A percentile compares a stretch with the other conserved stretches of the same genome.
These are phyloP conservation scores for Hemileia vastatrix DNA, from an alignment of 1,284 basidiomycete genomes.

Conservation along the genomic window DNA sequence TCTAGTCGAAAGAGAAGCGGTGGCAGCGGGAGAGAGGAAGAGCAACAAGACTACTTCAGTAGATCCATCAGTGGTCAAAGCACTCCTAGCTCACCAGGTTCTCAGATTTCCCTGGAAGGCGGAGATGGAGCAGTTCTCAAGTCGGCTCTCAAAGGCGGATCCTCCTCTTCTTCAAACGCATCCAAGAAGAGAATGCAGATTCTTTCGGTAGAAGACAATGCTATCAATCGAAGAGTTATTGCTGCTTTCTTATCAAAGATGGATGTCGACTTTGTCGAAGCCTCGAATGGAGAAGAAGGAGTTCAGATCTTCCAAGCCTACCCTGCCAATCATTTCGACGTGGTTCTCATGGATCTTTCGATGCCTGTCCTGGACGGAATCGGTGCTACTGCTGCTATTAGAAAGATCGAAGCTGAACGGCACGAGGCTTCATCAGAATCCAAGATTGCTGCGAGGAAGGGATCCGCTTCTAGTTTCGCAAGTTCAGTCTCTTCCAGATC, in stretches of 20 bases:
- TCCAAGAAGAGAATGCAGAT: constrained; percentile 37
- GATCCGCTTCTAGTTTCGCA: constrained; percentile 29
- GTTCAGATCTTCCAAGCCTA: constrained; percentile 63
- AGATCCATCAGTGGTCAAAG: too few relatives aligned
- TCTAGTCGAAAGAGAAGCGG: constrained; percentile 8
- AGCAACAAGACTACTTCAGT: too few relatives aligned
- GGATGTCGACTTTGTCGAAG: constrained; percentile 67
- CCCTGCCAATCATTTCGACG: constrained; percentile 52
- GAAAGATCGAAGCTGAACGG: constrained; percentile 60
- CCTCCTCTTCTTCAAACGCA: neutral
- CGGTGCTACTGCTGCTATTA: constrained; percentile 71
- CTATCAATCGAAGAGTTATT: constrained; percentile 48
- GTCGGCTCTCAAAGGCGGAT: constrained; percentile 39
- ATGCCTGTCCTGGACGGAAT: constrained; percentile 89
- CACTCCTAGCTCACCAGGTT: constrained; percentile 44
- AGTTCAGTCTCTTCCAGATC: constrained; percentile 16
- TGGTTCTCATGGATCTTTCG: constrained; percentile 62
- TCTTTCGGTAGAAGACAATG: constrained; percentile 32
- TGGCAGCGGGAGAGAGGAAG: constrained; percentile 13
- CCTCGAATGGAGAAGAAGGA: constrained; percentile 72
- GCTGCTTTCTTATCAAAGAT: constrained; percentile 67
- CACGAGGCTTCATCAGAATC: constrained; percentile 24
- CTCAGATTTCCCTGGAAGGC: constrained; percentile 47
- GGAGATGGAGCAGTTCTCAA: constrained; percentile 50
- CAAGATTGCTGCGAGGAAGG: constrained; percentile 28